Evolutionary conservation across 2,329 filamentous ascomycete genomes (phyloP).

Genomic region (Raffaelea albimanens): DNA sequence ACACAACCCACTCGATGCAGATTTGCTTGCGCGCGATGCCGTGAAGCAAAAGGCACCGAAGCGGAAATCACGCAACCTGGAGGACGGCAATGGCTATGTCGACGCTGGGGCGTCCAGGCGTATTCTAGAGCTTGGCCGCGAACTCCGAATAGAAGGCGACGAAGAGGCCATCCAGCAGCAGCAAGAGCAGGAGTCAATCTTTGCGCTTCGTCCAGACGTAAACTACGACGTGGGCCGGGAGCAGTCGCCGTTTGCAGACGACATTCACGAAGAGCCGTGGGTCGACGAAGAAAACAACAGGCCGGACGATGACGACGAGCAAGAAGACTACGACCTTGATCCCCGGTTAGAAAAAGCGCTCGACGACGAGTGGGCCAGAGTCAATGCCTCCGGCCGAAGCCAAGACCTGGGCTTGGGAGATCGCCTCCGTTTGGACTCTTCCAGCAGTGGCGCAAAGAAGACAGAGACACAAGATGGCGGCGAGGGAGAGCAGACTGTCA

Average conservation of each 20-base stretch:
- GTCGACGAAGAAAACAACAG: slow-evolving; percentile 51
- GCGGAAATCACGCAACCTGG: slow-evolving; percentile 52
- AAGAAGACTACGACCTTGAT: neutral
- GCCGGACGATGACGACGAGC: slow-evolving; percentile 57
- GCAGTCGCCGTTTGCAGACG: slow-evolving; percentile 30
- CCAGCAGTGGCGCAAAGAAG: too few species aligned
- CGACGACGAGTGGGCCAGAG: slow-evolving; percentile 42
- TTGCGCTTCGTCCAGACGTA: too few species aligned
- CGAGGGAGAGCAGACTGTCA: too few species aligned
- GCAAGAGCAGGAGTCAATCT: slow-evolving; percentile 60
- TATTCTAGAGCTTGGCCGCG: slow-evolving; percentile 82
- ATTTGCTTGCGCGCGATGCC: slow-evolving; percentile 62
- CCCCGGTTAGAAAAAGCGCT: slow-evolving; percentile 25
- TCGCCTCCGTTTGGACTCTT: too few species aligned
- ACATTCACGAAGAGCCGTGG: slow-evolving; percentile 49
- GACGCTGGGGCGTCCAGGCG: slow-evolving; percentile 82
- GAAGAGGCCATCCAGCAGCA: neutral
- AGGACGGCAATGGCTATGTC: slow-evolving; percentile 61
- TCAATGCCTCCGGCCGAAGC: too few species aligned
- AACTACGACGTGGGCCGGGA: too few species aligned
- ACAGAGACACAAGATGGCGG: too few species aligned
- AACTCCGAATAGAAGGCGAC: slow-evolving; percentile 70
- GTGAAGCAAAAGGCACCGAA: slow-evolving; percentile 68
- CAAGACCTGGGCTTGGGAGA: too few species aligned
- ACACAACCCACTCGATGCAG: slow-evolving; percentile 87